Evolutionary conservation across 768 basidiomycete species (phyloP).

Genomic region (Pleurotus tuber-regium): DNA sequence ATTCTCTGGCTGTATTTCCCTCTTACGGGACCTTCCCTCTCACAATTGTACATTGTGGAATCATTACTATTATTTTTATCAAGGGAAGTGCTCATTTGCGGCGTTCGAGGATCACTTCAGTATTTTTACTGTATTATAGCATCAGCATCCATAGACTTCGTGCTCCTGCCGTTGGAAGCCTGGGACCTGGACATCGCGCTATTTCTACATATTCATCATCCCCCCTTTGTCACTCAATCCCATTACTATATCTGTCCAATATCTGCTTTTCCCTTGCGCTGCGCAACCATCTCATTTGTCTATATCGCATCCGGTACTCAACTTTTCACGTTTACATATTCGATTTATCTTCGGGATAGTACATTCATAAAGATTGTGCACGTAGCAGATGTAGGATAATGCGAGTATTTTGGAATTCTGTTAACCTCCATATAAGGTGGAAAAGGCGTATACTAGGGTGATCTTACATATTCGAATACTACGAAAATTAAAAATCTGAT

Average conservation of each 20-base stretch:
- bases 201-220: constrained; percentile 10
- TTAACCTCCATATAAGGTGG: too few relatives aligned
- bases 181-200: constrained; percentile 8
- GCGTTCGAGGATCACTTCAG: neutral
- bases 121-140: constrained; percentile 11
- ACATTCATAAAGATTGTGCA: neutral
- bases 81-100: constrained; percentile 8
- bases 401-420: constrained; percentile 1
- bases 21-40: neutral
- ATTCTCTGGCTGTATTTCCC: too few relatives aligned
- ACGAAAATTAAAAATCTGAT: neutral
- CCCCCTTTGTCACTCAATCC: constrained; percentile 10
- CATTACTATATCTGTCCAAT: constrained; percentile 14
- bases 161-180: constrained; percentile 8
- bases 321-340: constrained; percentile 23
- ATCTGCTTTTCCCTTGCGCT: constrained; percentile 14
- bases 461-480: too few relatives aligned
- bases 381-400: constrained; percentile 20
- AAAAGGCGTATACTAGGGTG: too few relatives aligned
- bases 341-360: constrained; percentile 9
- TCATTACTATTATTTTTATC: constrained; percentile 8
- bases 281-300: constrained; percentile 14
- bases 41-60: neutral
- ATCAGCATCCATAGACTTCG: constrained; percentile 9
- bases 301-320: constrained; percentile 10